A percentile compares a stretch with the other conserved stretches of the same genome.
Conservation (phyloP, 2,329 filamentous ascomycete species). For the Paraphoma sp. region DNA sequence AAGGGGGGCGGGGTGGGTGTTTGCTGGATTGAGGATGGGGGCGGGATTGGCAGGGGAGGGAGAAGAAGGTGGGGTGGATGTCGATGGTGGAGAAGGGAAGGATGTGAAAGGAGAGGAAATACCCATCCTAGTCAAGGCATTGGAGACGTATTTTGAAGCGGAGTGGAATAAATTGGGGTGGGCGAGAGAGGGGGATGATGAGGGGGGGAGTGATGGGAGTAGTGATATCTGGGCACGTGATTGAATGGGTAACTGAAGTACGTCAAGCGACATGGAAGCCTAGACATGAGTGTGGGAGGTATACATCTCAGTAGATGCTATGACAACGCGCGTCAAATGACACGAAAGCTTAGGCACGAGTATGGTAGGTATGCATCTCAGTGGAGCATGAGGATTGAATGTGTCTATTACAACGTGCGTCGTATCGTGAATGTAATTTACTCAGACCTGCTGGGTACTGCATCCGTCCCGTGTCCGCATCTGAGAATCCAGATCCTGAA, state of each 20-base stretch:
- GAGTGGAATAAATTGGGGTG: neutral
- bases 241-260: neutral
- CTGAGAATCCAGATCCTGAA: neutral
- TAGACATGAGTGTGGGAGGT: no score
- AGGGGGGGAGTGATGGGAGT: neutral
- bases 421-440: neutral
- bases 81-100: neutral
- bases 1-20: neutral
- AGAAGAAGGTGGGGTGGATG: neutral
- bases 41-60: neutral
- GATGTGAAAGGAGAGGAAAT: no score
- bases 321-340: neutral
- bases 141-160: neutral
- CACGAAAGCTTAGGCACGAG: no score
- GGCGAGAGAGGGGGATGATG: neutral
- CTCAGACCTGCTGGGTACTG: neutral
- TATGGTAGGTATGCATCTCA: no score
- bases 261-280: neutral
- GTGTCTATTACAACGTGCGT: neutral
- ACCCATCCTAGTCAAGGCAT: neutral
- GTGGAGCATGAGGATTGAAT: no score
- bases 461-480: neutral
- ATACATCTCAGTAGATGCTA: no score
- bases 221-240: neutral
- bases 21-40: neutral